Conservation (phyloP, 2,329 filamentous ascomycete genomes). For the Ceratocystis cacaofunesta region DNA sequence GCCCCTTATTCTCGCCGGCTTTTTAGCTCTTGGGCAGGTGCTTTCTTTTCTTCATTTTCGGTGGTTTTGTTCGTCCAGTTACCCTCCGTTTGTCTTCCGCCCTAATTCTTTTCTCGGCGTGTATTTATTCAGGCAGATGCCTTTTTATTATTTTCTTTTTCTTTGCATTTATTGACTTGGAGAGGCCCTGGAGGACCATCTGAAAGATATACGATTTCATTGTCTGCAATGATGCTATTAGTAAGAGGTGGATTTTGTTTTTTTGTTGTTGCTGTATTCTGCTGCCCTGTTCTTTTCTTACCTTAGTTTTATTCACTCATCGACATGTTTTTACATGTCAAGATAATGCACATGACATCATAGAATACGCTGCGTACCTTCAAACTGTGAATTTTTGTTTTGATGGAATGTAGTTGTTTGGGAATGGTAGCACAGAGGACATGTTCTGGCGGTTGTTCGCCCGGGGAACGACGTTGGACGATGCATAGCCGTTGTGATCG, state of each 20-base stretch:
- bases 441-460: background rate
- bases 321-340: conserved; percentile 16
- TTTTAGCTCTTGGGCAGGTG: background rate
- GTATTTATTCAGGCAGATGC: background rate
- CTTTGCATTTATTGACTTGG: background rate
- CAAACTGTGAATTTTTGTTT: background rate
- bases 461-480: background rate
- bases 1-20: background rate
- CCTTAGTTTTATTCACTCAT: conserved; percentile 7
- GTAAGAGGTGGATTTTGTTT: conserved; percentile 11
- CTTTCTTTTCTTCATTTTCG: background rate
- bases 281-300: background rate
- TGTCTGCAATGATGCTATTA: conserved; percentile 13
- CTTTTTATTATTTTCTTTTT: background rate
- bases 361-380: background rate
- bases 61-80: background rate
- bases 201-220: conserved; percentile 17
- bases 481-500: background rate
- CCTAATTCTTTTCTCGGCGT: background rate
- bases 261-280: background rate
- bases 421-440: background rate
- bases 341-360: conserved; percentile 15
- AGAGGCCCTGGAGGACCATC: conserved; percentile 8
- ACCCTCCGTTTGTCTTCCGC: background rate
- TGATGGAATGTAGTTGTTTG: background rate